Conservation (phyloP, 1,139 yeast genomes). For the Schwanniomyces etchellsii region DNA sequence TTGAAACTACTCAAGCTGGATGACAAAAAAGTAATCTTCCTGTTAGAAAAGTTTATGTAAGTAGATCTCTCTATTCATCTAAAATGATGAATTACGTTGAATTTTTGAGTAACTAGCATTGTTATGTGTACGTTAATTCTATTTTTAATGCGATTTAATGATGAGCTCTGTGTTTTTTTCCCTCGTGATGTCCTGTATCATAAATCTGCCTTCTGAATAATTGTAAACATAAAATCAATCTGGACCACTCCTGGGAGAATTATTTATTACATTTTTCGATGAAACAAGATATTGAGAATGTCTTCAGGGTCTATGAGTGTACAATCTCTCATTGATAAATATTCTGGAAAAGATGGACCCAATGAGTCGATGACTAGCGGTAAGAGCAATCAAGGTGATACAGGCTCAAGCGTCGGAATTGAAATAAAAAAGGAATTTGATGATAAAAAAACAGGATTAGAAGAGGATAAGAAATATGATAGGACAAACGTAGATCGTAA, state of each 20-base stretch:
- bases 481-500: background rate
- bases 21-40: constrained; percentile 34
- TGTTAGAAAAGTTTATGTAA: constrained; percentile 21
- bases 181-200: too few species aligned
- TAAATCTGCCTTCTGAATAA: background rate
- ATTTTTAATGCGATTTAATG: too few species aligned
- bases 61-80: constrained; percentile 1
- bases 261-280: background rate
- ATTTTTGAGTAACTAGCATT: too few species aligned
- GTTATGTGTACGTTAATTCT: too few species aligned
- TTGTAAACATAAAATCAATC: background rate
- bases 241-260: background rate
- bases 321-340: constrained; percentile 20
- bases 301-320: constrained; percentile 22
- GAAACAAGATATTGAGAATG: constrained; percentile 3
- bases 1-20: constrained; percentile 20
- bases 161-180: too few species aligned
- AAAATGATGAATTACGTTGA: too few species aligned
- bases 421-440: constrained; percentile 1
- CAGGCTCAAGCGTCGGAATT: background rate
- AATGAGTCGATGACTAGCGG: constrained; percentile 3
- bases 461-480: too few species aligned
- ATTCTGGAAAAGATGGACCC: constrained; percentile 6
- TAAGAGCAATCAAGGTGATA: constrained; percentile 5
- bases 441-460: constrained; percentile 1